A percentile compares a stretch with the other conserved stretches of the same genome.
Evolutionary conservation across 2,329 filamentous ascomycete genomes (phyloP).

Genomic region (Malbranchea zuffiana): DNA sequence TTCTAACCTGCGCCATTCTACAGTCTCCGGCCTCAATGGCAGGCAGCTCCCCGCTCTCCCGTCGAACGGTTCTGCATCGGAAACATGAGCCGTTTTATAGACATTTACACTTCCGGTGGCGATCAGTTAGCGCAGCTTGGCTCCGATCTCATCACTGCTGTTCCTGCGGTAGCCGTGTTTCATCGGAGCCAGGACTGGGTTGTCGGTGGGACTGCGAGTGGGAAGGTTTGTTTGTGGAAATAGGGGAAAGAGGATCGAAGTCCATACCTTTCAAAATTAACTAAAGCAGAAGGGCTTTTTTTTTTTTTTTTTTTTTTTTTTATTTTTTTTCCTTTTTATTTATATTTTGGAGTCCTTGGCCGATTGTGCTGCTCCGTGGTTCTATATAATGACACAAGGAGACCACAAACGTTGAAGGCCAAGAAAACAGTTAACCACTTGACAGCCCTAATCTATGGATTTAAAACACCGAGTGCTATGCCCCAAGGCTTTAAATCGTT

Average conservation of each 20-base stretch:
- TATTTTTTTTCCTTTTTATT: too few species aligned
- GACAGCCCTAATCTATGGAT: too few species aligned
- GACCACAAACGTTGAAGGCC: too few species aligned
- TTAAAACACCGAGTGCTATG: too few species aligned
- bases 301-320: too few species aligned
- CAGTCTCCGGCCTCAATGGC: constrained; percentile 80
- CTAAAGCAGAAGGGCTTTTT: too few species aligned
- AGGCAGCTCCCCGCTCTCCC: constrained; percentile 62
- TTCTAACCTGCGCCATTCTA: constrained; percentile 15
- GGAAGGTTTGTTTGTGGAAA: constrained; percentile 87
- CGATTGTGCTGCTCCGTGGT: too few species aligned
- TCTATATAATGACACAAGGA: too few species aligned
- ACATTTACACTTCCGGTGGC: constrained; percentile 72
- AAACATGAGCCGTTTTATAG: constrained; percentile 96
- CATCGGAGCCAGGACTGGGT: constrained; percentile 86
- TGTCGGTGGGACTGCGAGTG: constrained; percentile 79
- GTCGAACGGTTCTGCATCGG: constrained; percentile 84
- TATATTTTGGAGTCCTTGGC: too few species aligned
- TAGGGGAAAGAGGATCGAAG: constrained; percentile 35
- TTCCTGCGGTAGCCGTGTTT: constrained; percentile 84
- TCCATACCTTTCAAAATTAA: background rate
- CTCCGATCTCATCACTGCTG: constrained; percentile 75
- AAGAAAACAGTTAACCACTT: too few species aligned
- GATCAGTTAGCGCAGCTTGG: constrained; percentile 81
- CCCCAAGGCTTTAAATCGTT: too few species aligned